A percentile compares a stretch with the other conserved stretches of the same genome.
These are phyloP conservation scores for Manihot esculenta DNA, from an alignment of 441 rosid genomes.

Conservation along the genomic window DNA sequence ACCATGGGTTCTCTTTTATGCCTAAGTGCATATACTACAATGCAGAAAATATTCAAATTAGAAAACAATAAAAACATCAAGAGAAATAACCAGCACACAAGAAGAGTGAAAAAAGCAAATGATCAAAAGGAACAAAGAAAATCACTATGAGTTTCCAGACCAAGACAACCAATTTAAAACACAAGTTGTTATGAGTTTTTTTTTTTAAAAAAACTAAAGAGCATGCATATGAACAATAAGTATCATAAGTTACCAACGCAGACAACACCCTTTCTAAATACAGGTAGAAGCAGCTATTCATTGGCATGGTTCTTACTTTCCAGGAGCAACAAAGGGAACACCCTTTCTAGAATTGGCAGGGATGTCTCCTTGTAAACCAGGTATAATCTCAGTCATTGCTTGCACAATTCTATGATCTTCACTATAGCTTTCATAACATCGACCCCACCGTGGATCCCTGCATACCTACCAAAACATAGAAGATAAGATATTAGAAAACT, in stretches of 20 bases:
- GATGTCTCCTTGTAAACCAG: slow-evolving; percentile 62
- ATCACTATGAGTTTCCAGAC: no score
- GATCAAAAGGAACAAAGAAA: background rate
- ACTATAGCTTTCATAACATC: slow-evolving; percentile 72
- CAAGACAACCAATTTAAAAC: background rate
- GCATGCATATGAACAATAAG: background rate
- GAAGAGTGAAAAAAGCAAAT: background rate
- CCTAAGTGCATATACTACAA: background rate
- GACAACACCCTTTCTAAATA: background rate
- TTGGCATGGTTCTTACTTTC: slow-evolving; percentile 45
- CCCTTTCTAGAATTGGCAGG: slow-evolving; percentile 46
- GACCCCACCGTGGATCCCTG: slow-evolving; percentile 79
- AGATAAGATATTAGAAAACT: background rate
- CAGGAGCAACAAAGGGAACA: slow-evolving; percentile 52
- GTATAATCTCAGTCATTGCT: slow-evolving; percentile 56
- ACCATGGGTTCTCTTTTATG: background rate
- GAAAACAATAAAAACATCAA: background rate
- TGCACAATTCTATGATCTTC: slow-evolving; percentile 57
- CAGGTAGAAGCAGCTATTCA: background rate
- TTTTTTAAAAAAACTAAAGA: background rate
- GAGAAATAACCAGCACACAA: background rate
- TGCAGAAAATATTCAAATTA: background rate
- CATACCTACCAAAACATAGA: slow-evolving; percentile 46
- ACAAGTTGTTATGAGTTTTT: background rate
- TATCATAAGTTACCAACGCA: background rate